phyloP scores from a whole-genome alignment of 2,329 filamentous ascomycete species.

The Fusarium sulawesiense region DNA sequence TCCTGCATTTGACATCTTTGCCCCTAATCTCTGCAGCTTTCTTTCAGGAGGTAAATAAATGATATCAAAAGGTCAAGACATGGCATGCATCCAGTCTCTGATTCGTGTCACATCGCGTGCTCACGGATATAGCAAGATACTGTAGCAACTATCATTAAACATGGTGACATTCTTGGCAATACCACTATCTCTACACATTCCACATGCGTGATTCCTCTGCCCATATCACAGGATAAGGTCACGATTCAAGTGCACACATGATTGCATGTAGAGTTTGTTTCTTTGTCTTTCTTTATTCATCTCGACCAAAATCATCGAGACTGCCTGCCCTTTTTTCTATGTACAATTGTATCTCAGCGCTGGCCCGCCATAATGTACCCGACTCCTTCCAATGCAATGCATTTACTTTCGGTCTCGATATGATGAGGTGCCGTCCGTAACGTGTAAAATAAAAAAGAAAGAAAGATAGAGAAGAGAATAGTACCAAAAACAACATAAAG shows the following conservation, averaged over 20 bases:
- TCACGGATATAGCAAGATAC: neutral
- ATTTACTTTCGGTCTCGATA: slow-evolving; percentile 39
- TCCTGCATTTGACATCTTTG: neutral
- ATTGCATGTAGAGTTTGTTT: slow-evolving; percentile 17
- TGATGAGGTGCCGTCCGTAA: slow-evolving; percentile 31
- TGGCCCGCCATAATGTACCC: slow-evolving; percentile 42
- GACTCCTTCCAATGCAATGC: slow-evolving; percentile 48
- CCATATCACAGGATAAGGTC: neutral
- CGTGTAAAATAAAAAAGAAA: slow-evolving; percentile 14
- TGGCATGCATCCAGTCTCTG: neutral
- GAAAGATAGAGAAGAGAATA: slow-evolving; percentile 8
- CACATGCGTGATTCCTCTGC: neutral
- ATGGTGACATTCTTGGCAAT: neutral
- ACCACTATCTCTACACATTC: slow-evolving; percentile 13
- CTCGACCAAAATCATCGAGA: slow-evolving; percentile 22
- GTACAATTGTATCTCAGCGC: slow-evolving; percentile 46
- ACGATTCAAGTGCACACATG: neutral
- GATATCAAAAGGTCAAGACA: slow-evolving; percentile 4
- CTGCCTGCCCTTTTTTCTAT: slow-evolving; percentile 45
- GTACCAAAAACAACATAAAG: slow-evolving; percentile 20
- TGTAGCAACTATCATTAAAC: neutral
- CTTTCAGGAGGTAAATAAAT: neutral
- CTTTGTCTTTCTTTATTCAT: slow-evolving; percentile 28
- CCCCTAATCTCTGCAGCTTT: slow-evolving; percentile 1
- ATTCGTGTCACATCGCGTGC: slow-evolving; percentile 14